phyloP scores from a whole-genome alignment of 2,329 filamentous ascomycete genomes.

The Colletotrichum sp. region DNA sequence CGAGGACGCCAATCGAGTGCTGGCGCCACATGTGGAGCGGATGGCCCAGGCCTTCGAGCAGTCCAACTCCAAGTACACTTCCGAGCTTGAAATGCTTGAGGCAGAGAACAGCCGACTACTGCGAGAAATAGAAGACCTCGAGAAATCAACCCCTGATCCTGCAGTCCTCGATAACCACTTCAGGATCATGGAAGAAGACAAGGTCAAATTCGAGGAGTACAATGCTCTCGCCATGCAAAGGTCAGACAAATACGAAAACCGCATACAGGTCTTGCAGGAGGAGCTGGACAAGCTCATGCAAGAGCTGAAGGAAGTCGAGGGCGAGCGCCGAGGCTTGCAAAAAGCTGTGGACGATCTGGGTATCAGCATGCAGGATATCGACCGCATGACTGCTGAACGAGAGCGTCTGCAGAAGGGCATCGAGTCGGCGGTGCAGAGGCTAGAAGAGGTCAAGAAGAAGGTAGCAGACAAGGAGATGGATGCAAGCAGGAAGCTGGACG shows the following conservation, averaged over 20 bases:
- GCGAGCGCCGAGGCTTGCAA: conserved; percentile 81
- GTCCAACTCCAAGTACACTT: conserved; percentile 82
- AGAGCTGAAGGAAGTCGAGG: conserved; percentile 81
- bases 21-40: conserved; percentile 82
- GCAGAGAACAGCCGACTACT: conserved; percentile 81
- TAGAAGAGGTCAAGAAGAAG: conserved; percentile 85
- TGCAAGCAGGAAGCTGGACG: conserved; percentile 83
- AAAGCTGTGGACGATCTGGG: conserved; percentile 89
- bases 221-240: conserved; percentile 84
- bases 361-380: conserved; percentile 97
- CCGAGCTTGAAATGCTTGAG: conserved; percentile 85
- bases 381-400: conserved; percentile 96
- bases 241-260: conserved; percentile 85
- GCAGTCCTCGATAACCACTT: conserved; percentile 87
- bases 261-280: conserved; percentile 82
- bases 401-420: conserved; percentile 91
- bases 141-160: conserved; percentile 84
- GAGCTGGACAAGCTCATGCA: conserved; percentile 80
- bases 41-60: conserved; percentile 90
- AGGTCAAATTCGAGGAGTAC: conserved; percentile 93
- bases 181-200: conserved; percentile 93
- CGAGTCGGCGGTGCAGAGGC: conserved; percentile 73
- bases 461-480: conserved; percentile 89
- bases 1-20: conserved; percentile 78
- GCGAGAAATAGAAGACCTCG: conserved; percentile 87